A percentile compares a stretch with the other conserved stretches of the same genome.
Conservation (phyloP, 192 early-diverging fungal genomes). For the Cetraspora pellucida region DNA sequence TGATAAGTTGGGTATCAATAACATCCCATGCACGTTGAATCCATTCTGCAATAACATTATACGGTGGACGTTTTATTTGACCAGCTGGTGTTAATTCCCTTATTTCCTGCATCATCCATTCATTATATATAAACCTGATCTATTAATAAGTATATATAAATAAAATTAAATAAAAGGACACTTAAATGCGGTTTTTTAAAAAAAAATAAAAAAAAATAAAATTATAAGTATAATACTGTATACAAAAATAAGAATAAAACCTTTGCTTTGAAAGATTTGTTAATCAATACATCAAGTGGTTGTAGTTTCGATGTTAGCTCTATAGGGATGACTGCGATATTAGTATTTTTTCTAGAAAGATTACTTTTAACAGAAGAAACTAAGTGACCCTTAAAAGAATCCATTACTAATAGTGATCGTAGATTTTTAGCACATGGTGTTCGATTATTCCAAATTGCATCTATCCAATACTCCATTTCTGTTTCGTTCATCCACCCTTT, state of each 20-base stretch:
- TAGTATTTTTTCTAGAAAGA: not conserved
- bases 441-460: not conserved
- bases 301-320: not conserved
- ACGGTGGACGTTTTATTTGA: not conserved
- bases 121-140: not conserved
- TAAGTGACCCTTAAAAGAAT: not conserved
- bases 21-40: constrained; percentile 1
- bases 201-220: no score
- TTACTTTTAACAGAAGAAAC: not conserved
- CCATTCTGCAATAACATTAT: not conserved
- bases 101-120: not conserved
- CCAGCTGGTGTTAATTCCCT: not conserved
- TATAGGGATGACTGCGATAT: not conserved
- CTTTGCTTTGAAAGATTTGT: constrained; percentile 15
- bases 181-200: no score
- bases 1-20: not conserved
- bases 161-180: no score
- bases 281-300: no score
- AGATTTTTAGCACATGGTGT: no score
- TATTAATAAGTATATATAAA: not conserved
- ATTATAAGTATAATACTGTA: not conserved
- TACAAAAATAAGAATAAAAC: not conserved
- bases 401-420: not conserved
- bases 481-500: constrained; percentile 2
- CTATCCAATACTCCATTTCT: not conserved